Evolutionary conservation across 192 early-diverging fungal species (phyloP), one percentile per base, ranked within the genome.

Genomic region (Backusella tuberculispora): DNA sequence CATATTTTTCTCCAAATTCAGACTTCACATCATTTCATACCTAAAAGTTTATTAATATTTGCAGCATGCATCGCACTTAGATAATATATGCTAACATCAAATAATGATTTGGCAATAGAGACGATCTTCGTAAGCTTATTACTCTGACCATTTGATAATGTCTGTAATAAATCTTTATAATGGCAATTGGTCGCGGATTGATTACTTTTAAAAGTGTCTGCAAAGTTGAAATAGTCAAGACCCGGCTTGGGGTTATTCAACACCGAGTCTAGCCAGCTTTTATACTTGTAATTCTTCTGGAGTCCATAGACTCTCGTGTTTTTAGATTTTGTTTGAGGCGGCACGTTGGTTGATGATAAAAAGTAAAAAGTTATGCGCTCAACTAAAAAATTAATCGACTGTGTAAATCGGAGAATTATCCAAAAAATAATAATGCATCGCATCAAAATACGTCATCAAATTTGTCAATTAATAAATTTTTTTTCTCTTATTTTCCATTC

Each of bases 201-300:
- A 68, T 42, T 44, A 21, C 66, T 21, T 44, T 68, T 43, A 44
- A 68, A 68, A 5, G 43, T 26, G n/a, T 68, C 43, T 17, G 42
- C 66, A 46, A 69, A 69, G 29, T 69, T 46, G n/a, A 69, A 69
- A 17, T 46, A 69, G 45, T 69, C 45, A 46, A 69, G 4, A 29
- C 67, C 29, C 5, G 67, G 67, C 6, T 69, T 46, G n/a, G 67
- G 26, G 67, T 26, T 19, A 48, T 69, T 69, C 24, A 69, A 48
- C 14, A 46, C 21, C 14, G 24, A 48, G 67, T 69, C 26, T 29
- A 69, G 24, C 44, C 67, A 69, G 67, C 7, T 6, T 48, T 48
- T 69, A 19, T 69, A 69, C 45, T 45, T 69, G 43, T 69, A 48
- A 69, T 69, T 13, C 66, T 68, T 68, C 26, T 63, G 56, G 56